Percentiles rank a stretch among this genome's conserved stretches.
Evolutionary conservation across 768 basidiomycete species (phyloP).

Genomic region (Mycena pura): DNA sequence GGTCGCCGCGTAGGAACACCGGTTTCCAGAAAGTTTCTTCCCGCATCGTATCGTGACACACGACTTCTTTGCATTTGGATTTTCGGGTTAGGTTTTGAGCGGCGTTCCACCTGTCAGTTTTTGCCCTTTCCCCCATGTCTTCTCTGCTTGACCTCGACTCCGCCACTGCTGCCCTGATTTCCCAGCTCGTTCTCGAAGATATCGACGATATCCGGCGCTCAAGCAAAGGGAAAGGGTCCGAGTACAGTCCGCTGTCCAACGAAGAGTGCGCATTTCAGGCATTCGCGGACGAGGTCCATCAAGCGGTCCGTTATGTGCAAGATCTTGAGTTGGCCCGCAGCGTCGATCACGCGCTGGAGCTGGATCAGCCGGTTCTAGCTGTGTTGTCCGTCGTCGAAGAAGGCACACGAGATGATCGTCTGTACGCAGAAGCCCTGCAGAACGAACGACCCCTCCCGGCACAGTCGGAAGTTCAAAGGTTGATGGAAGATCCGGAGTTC

Average conservation of each 20-base stretch:
- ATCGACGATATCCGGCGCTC: slow-evolving; percentile 41
- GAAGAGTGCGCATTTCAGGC: slow-evolving; percentile 52
- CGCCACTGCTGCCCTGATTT: slow-evolving; percentile 46
- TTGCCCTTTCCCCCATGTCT: slow-evolving; percentile 16
- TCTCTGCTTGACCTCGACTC: slow-evolving; percentile 35
- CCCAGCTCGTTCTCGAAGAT: slow-evolving; percentile 50
- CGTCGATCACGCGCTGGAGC: slow-evolving; percentile 47
- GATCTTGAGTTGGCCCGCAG: slow-evolving; percentile 51
- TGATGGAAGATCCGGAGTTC: slow-evolving; percentile 23
- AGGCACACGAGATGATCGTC: slow-evolving; percentile 49
- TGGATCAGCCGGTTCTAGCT: slow-evolving; percentile 40
- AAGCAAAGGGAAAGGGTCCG: slow-evolving; percentile 47
- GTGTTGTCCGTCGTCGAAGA: slow-evolving; percentile 41
- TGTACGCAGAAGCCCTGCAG: slow-evolving; percentile 46
- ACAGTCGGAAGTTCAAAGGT: slow-evolving; percentile 26
- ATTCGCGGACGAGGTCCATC: slow-evolving; percentile 44
- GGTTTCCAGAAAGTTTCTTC: too few species aligned
- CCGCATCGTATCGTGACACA: too few species aligned
- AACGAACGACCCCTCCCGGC: slow-evolving; percentile 39
- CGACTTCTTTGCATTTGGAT: too few species aligned
- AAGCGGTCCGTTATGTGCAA: slow-evolving; percentile 36
- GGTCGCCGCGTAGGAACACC: too few species aligned
- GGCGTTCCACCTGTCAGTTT: too few species aligned
- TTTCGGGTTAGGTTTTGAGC: too few species aligned
- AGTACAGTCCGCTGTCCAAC: slow-evolving; percentile 42